These are phyloP conservation scores for Ascochyta pisi DNA, from an alignment of 2,329 filamentous ascomycete genomes.

Conservation along the genomic window DNA sequence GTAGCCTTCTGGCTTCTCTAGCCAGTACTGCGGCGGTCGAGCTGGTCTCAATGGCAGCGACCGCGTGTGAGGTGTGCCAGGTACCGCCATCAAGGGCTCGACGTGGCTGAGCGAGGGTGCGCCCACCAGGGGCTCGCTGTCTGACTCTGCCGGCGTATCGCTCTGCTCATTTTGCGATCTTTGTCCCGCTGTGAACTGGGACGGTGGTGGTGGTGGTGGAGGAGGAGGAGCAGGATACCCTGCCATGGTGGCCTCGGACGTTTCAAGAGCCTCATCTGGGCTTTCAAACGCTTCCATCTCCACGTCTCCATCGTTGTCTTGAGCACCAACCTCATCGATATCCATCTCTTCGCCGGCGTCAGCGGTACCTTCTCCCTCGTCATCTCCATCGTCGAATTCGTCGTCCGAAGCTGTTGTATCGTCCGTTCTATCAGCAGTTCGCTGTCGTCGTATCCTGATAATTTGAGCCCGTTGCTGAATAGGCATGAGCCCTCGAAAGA, in stretches of 20 bases:
- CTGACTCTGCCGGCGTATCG: conserved; percentile 74
- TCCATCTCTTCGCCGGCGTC: conserved; percentile 57
- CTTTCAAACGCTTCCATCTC: conserved; percentile 57
- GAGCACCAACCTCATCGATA: conserved; percentile 52
- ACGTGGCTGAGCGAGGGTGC: conserved; percentile 69
- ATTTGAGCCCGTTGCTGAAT: conserved; percentile 38
- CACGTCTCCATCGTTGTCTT: conserved; percentile 57
- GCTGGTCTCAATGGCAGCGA: conserved; percentile 58
- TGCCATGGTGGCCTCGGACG: conserved; percentile 77
- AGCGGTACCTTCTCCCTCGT: conserved; percentile 54
- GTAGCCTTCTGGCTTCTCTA: conserved; percentile 77
- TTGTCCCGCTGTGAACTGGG: conserved; percentile 6
- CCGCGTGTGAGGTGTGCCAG: conserved; percentile 72
- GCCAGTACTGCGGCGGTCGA: conserved; percentile 82
- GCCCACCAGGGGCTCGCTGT: conserved; percentile 67
- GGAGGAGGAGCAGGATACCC: conserved; percentile 68
- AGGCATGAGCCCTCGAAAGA: conserved; percentile 35
- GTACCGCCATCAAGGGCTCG: conserved; percentile 74
- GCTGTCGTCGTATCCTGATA: conserved; percentile 33
- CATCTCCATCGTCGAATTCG: conserved; percentile 57
- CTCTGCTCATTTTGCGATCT: conserved; percentile 58
- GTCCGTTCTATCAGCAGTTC: conserved; percentile 52
- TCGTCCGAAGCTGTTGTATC: conserved; percentile 52
- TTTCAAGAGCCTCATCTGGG: conserved; percentile 72
- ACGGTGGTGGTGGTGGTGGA: conserved; percentile 51